Evolutionary conservation across 805 yeast genomes (phyloP).

Genomic region (Ogataea sp.): DNA sequence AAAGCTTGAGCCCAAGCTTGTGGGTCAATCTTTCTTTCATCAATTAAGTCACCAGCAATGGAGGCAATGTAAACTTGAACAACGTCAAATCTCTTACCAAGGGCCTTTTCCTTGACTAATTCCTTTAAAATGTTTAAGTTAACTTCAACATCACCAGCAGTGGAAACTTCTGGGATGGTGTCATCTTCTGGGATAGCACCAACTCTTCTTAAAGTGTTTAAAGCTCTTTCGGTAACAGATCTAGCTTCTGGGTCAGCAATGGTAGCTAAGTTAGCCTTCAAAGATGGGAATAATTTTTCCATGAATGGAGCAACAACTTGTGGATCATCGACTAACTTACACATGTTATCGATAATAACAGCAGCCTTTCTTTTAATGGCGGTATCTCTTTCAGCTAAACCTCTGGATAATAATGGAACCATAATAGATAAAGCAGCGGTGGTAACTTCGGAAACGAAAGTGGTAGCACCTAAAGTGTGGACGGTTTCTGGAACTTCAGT

Average conservation of each 20-base stretch:
- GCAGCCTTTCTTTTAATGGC: slow-evolving; percentile 99
- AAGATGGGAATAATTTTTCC: slow-evolving; percentile 90
- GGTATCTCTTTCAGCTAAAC: slow-evolving; percentile 99
- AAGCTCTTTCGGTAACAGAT: slow-evolving; percentile 94
- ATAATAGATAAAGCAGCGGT: slow-evolving; percentile 98
- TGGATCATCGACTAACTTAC: slow-evolving; percentile 99
- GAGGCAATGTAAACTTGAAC: slow-evolving; percentile 84
- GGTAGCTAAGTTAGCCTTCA: slow-evolving; percentile 87
- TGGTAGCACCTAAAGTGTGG: slow-evolving; percentile 98
- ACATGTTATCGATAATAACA: slow-evolving; percentile 99
- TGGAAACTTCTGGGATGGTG: slow-evolving; percentile 91
- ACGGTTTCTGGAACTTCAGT: slow-evolving; percentile 98
- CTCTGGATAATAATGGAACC: slow-evolving; percentile 98
- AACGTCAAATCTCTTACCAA: slow-evolving; percentile 69
- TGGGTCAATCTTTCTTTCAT: slow-evolving; percentile 93
- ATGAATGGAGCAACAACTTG: slow-evolving; percentile 99
- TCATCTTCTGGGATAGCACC: slow-evolving; percentile 93
- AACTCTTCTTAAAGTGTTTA: slow-evolving; percentile 96
- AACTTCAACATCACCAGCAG: slow-evolving; percentile 94
- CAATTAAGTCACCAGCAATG: slow-evolving; percentile 98
- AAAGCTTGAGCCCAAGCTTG: slow-evolving; percentile 83
- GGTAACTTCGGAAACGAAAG: slow-evolving; percentile 99
- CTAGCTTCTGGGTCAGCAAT: slow-evolving; percentile 99
- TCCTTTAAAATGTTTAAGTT: slow-evolving; percentile 75
- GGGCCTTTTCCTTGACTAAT: slow-evolving; percentile 59